Evolutionary conservation across 805 yeast species (phyloP).

Genomic region (Wickerhamiella parazyma): DNA sequence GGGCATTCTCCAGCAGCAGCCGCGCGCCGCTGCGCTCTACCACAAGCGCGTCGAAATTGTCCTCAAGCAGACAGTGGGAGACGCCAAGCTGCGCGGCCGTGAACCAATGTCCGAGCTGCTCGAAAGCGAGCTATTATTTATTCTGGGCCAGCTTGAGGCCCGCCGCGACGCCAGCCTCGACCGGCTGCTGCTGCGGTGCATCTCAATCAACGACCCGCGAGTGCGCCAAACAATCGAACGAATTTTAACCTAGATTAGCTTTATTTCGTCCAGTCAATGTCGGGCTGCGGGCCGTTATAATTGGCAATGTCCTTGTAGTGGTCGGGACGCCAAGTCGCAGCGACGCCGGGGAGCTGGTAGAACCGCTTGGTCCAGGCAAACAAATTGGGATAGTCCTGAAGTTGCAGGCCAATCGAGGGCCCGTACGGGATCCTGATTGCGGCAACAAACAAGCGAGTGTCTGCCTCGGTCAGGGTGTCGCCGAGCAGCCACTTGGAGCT

Average conservation of each 20-base stretch:
- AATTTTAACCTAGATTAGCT: constrained; percentile 4
- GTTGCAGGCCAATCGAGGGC: constrained; percentile 65
- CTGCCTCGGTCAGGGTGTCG: constrained; percentile 68
- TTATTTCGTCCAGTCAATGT: not conserved
- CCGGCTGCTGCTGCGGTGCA: constrained; percentile 9
- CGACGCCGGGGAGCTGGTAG: constrained; percentile 52
- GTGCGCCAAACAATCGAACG: constrained; percentile 7
- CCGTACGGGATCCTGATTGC: constrained; percentile 83
- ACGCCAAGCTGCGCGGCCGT: constrained; percentile 41
- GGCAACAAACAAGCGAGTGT: constrained; percentile 70
- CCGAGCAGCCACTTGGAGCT: constrained; percentile 39
- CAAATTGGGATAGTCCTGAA: constrained; percentile 60
- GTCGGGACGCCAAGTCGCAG: constrained; percentile 69
- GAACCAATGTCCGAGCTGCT: constrained; percentile 60
- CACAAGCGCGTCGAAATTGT: constrained; percentile 27
- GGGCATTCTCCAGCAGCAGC: constrained; percentile 27
- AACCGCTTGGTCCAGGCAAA: constrained; percentile 68
- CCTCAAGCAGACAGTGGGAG: constrained; percentile 50
- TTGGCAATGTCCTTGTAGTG: constrained; percentile 37
- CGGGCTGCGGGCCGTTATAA: not conserved
- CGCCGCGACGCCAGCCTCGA: not conserved
- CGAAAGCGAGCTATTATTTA: constrained; percentile 39
- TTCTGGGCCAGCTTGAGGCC: constrained; percentile 17
- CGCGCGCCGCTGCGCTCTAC: constrained; percentile 6
- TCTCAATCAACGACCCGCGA: constrained; percentile 11